Evolutionary conservation across 805 yeast species (phyloP).

Genomic region (Saturnispora quitensis): DNA sequence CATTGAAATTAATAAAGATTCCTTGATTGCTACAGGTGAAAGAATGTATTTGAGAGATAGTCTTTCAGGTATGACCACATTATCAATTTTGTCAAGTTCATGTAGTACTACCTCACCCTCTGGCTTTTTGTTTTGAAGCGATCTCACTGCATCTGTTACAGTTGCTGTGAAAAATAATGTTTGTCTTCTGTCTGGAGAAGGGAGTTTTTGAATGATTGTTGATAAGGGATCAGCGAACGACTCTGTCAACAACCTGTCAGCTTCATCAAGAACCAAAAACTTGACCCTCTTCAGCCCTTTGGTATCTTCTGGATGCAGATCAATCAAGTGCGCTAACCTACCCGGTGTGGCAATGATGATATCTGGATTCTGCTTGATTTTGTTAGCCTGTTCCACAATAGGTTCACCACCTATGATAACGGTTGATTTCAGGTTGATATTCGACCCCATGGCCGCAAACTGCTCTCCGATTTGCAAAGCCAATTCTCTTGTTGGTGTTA

Average conservation of each 20-base stretch:
- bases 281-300: conserved; percentile 70
- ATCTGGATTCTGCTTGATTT: conserved; percentile 78
- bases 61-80: conserved; percentile 72
- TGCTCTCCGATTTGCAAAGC: conserved; percentile 98
- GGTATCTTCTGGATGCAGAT: conserved; percentile 82
- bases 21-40: conserved; percentile 83
- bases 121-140: conserved; percentile 48
- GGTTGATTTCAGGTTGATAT: conserved; percentile 73
- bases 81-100: conserved; percentile 65
- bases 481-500: conserved; percentile 90
- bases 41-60: conserved; percentile 58
- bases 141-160: conserved; percentile 83
- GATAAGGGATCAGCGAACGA: conserved; percentile 75
- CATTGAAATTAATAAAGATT: conserved; percentile 70
- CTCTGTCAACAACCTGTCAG: conserved; percentile 79
- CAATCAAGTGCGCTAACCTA: conserved; percentile 78
- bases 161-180: conserved; percentile 93
- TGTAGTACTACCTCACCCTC: conserved; percentile 56
- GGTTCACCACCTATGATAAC: conserved; percentile 94
- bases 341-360: conserved; percentile 97
- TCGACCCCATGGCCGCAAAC: conserved; percentile 84
- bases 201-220: conserved; percentile 62
- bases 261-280: conserved; percentile 88
- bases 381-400: conserved; percentile 79
- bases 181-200: conserved; percentile 66